Evolutionary conservation across 1,284 basidiomycete genomes (phyloP).

Genomic region (Pseudomicrostroma phylloplanum): DNA sequence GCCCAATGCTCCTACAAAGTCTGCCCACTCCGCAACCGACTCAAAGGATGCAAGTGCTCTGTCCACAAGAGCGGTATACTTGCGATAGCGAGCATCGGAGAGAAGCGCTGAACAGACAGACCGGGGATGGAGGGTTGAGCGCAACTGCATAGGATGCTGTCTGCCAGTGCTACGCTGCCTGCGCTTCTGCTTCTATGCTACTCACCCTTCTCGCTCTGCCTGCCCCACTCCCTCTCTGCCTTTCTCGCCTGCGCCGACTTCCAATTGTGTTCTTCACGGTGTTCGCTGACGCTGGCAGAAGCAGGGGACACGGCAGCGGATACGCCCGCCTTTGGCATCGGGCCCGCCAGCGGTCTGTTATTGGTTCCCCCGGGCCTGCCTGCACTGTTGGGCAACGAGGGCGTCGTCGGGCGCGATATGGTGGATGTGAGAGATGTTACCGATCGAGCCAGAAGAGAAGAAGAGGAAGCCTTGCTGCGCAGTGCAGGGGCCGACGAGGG

Average conservation of each 20-base stretch:
- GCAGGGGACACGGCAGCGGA: neutral
- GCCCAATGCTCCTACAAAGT: constrained; percentile 95
- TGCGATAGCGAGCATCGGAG: constrained; percentile 86
- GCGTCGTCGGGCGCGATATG: too few relatives aligned
- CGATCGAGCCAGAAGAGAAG: too few relatives aligned
- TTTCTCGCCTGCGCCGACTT: constrained; percentile 39
- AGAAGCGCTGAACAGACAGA: constrained; percentile 24
- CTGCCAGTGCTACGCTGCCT: too few relatives aligned
- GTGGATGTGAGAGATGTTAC: too few relatives aligned
- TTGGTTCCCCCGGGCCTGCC: too few relatives aligned
- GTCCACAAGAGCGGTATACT: constrained; percentile 84
- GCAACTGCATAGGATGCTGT: neutral
- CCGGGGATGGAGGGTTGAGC: neutral
- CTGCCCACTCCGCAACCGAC: constrained; percentile 97
- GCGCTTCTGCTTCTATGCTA: neutral
- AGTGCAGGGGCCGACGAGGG: too few relatives aligned
- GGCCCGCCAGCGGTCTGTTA: too few relatives aligned
- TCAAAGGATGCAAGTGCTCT: constrained; percentile 88
- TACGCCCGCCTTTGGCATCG: too few relatives aligned
- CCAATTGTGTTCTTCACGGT: constrained; percentile 23
- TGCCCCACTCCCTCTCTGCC: constrained; percentile 43
- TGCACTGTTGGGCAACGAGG: too few relatives aligned
- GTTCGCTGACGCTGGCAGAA: neutral
- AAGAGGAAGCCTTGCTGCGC: too few relatives aligned
- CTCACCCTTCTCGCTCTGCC: constrained; percentile 38